Evolutionary conservation across 164 flowering plant genomes (phyloP).

Genomic region (Vitis riparia): DNA sequence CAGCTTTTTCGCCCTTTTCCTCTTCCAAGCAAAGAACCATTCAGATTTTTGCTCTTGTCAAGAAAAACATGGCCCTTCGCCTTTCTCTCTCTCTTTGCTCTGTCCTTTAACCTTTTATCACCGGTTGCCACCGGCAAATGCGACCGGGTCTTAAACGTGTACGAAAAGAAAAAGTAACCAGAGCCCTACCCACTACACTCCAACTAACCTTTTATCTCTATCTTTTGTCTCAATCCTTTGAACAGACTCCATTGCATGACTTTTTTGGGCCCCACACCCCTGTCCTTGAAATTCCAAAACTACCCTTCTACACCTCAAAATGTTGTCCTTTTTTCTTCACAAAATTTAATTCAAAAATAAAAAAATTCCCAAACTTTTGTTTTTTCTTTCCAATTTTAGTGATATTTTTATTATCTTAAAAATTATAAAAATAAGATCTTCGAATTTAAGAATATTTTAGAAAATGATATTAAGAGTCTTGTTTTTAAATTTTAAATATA

Average conservation of each 20-base stretch:
- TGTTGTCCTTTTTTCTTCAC: no score
- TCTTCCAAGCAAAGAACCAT: slow-evolving; percentile 14
- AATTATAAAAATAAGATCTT: no score
- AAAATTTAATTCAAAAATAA: no score
- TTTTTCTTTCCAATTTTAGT: no score
- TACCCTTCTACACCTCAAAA: neutral
- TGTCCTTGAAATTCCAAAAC: neutral
- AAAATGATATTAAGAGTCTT: no score
- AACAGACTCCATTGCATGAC: neutral
- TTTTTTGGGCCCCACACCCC: neutral
- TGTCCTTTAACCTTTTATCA: neutral
- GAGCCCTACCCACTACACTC: neutral
- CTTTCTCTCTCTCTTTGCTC: neutral
- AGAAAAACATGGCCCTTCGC: neutral
- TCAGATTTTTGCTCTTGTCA: neutral
- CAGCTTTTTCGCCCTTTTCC: slow-evolving; percentile 6
- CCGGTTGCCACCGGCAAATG: neutral
- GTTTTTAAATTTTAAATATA: no score
- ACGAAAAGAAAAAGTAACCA: neutral
- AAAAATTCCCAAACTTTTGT: no score
- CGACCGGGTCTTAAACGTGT: neutral
- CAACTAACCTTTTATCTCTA: neutral
- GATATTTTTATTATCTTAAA: no score
- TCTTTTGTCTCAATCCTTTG: neutral
- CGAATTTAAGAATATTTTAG: no score